These are phyloP conservation scores for Hericium rajendrae DNA, from an alignment of 768 basidiomycete species.

Conservation along the genomic window DNA sequence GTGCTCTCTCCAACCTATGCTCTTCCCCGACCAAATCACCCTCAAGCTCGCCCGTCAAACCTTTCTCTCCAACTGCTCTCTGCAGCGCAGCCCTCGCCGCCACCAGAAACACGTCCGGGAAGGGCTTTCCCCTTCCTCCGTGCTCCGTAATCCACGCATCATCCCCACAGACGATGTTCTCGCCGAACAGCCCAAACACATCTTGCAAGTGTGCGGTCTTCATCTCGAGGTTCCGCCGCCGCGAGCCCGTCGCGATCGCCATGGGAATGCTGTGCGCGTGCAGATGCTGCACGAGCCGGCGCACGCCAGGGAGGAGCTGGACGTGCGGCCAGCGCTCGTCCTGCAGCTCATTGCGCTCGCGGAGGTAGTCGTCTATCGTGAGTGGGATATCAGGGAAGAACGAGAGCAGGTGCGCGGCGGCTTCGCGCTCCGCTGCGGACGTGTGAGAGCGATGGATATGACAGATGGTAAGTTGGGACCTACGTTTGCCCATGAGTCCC, in stretches of 20 bases:
- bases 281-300: constrained; percentile 63
- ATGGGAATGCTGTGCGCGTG: constrained; percentile 61
- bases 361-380: constrained; percentile 49
- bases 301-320: constrained; percentile 62
- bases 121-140: constrained; percentile 54
- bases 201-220: constrained; percentile 58
- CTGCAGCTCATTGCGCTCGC: constrained; percentile 45
- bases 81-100: constrained; percentile 52
- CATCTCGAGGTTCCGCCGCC: constrained; percentile 50
- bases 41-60: constrained; percentile 21
- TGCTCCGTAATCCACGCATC: constrained; percentile 36
- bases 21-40: constrained; percentile 21
- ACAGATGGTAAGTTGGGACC: constrained; percentile 8
- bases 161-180: constrained; percentile 62
- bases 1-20: constrained; percentile 39
- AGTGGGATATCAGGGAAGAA: constrained; percentile 69
- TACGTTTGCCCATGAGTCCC: constrained; percentile 83
- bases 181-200: constrained; percentile 53
- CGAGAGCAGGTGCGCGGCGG: constrained; percentile 60
- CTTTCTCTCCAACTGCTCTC: constrained; percentile 43
- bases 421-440: constrained; percentile 48
- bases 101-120: constrained; percentile 71
- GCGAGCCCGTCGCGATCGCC: constrained; percentile 73
- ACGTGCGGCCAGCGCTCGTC: constrained; percentile 63
- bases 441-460: neutral